Evolutionary conservation across 1,284 basidiomycete genomes (phyloP), one percentile per base, ranked within the genome.

Genomic region (Quambalaria eucalypti): DNA sequence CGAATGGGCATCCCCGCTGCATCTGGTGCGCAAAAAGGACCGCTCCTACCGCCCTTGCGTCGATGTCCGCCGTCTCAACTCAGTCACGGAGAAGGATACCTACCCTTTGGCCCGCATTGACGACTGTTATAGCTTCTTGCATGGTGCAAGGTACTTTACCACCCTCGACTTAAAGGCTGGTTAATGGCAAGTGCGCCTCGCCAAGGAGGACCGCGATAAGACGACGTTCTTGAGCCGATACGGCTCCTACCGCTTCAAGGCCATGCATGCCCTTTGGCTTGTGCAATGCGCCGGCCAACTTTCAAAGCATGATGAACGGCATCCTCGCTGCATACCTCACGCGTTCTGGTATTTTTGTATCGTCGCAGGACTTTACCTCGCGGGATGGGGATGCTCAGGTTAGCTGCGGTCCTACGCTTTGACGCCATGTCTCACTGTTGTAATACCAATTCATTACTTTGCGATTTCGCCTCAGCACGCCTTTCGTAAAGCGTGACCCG

Each of bases 71-170:
- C 16, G 2, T 8, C 39, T 52, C 21, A 52, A 44, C 1, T 12
- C 23, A 7, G 50, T 42, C 4, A 52, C 50, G 6, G n/a, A 9
- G 7, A 42, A 52, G 28, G 39, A 52, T 26, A 16, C 38, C 5
- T 52, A 52, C 39, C 50, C 50, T 3, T 23, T 44, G 8, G 38
- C 39, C 12, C 21, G 39, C 14, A 52, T 52, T 38, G 50, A 52
- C 26, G 50, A 52, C 19, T 42, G 36, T 26, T 52, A 42, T 3
- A 16, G 28, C 16, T 28, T 39, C 12, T 28, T 52, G 9, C 8
- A 16, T 4, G 19, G 26, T 14, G 50, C 38, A 3, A 25, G 36
- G 16, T 29, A 5, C 36, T 52, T 52, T 21, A 42, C 50, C 4
- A 26, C 50, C 2, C 26, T 52, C 14, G 36, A 52, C 19, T 14